Percentiles rank a stretch among this genome's conserved stretches.
These are phyloP conservation scores for Discostella stelligeroides DNA, from an alignment of 108 stramenopile species.

Conservation along the genomic window DNA sequence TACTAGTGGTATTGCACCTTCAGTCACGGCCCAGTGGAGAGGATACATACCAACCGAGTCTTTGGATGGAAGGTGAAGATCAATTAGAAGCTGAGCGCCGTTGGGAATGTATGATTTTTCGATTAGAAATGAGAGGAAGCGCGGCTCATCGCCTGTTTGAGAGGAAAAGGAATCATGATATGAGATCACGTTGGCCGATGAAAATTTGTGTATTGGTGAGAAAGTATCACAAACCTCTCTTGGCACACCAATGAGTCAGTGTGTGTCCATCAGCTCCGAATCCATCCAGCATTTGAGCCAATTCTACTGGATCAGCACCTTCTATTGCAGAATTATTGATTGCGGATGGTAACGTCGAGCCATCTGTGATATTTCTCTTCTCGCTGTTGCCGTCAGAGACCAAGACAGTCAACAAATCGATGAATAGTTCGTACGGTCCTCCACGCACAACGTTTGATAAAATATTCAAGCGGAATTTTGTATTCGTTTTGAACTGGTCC, in stretches of 20 bases:
- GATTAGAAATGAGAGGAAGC: conserved; percentile 63
- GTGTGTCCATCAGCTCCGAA: conserved; percentile 81
- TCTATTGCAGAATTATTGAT: conserved; percentile 9
- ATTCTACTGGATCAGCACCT: conserved; percentile 29
- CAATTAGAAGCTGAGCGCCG: conserved; percentile 42
- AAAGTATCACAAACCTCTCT: conserved; percentile 65
- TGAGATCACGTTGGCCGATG: too few species aligned
- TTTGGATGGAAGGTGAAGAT: conserved; percentile 49
- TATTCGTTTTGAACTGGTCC: conserved; percentile 40
- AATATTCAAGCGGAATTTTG: conserved; percentile 31
- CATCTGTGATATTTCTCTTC: conserved; percentile 9
- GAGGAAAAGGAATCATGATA: neutral
- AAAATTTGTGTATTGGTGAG: too few species aligned
- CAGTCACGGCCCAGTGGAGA: conserved; percentile 95
- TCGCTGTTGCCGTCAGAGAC: conserved; percentile 7
- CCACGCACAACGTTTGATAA: conserved; percentile 42
- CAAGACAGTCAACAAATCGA: conserved; percentile 32
- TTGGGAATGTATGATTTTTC: conserved; percentile 45
- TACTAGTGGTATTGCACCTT: conserved; percentile 80
- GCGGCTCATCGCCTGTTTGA: conserved; percentile 62
- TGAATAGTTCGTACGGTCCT: conserved; percentile 39
- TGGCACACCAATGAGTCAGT: conserved; percentile 93
- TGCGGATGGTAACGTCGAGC: neutral
- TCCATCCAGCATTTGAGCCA: conserved; percentile 48
- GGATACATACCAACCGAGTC: conserved; percentile 93